phyloP scores from a whole-genome alignment of 2,329 filamentous ascomycete genomes.

The Nothophoma quercina region DNA sequence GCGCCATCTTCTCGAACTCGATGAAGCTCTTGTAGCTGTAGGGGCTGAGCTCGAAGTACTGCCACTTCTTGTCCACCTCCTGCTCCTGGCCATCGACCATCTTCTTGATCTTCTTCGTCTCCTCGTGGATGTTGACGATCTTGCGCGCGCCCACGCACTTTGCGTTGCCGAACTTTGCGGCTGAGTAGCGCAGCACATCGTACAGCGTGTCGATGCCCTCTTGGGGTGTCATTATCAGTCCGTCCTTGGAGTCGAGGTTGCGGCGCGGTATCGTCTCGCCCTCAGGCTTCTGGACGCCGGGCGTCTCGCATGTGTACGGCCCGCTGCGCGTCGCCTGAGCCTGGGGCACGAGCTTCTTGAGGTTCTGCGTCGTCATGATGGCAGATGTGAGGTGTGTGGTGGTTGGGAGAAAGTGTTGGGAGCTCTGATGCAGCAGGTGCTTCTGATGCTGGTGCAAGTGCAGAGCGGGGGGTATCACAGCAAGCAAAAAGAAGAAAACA shows the following conservation, averaged over 20 bases:
- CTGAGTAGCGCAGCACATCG: conserved; percentile 77
- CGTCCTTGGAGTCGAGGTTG: conserved; percentile 74
- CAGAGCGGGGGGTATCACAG: conserved; percentile 21
- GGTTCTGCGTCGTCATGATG: conserved; percentile 49
- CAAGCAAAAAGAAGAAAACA: conserved; percentile 14
- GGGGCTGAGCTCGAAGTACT: conserved; percentile 81
- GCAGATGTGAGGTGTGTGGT: conserved; percentile 11
- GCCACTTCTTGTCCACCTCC: conserved; percentile 90
- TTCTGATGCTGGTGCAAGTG: conserved; percentile 19
- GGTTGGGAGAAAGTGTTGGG: conserved; percentile 10
- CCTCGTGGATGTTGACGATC: conserved; percentile 78
- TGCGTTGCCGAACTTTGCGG: conserved; percentile 62
- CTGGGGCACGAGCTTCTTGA: conserved; percentile 58
- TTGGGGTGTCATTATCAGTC: conserved; percentile 70
- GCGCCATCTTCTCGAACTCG: conserved; percentile 76
- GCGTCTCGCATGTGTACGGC: conserved; percentile 77
- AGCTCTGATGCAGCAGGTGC: conserved; percentile 7
- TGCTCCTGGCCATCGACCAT: conserved; percentile 79
- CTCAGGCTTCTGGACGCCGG: conserved; percentile 71
- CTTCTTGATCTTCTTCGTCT: conserved; percentile 91
- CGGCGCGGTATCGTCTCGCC: conserved; percentile 87
- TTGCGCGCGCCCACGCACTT: conserved; percentile 70
- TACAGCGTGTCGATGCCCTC: conserved; percentile 78
- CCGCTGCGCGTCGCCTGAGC: conserved; percentile 65
- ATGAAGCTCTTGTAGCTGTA: conserved; percentile 81